phyloP scores from a whole-genome alignment of 2,329 filamentous ascomycete genomes.

The Ophioceras dolichostomum region DNA sequence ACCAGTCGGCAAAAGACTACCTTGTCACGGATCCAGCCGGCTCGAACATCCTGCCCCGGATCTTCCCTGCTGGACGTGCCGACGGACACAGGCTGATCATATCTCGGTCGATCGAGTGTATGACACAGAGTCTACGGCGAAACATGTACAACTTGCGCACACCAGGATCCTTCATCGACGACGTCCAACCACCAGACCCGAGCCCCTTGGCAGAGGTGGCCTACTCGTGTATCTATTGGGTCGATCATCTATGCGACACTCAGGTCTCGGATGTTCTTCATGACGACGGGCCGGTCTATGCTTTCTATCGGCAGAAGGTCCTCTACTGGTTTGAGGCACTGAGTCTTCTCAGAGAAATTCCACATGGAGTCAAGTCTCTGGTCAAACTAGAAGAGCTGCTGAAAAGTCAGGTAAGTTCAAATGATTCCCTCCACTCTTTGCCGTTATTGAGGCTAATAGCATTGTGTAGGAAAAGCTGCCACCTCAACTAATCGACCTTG shows the following conservation, averaged over 20 bases:
- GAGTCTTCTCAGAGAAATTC: conserved; percentile 21
- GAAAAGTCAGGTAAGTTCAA: no score
- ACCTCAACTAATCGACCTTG: no score
- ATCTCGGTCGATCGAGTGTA: conserved; percentile 17
- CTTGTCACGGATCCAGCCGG: no score
- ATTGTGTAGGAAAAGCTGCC: no score
- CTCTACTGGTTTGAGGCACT: conserved; percentile 32
- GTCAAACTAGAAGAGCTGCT: no score
- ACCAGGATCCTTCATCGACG: conserved; percentile 11
- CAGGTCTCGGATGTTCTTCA: conserved; percentile 5
- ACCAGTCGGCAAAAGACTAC: conserved; percentile 31
- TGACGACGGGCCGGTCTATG: conserved; percentile 12
- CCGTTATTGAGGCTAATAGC: no score
- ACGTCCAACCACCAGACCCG: conserved; percentile 8
- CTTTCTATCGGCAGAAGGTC: conserved; percentile 21
- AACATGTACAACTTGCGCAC: conserved; percentile 20
- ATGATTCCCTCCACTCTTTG: no score
- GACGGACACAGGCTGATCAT: conserved; percentile 19
- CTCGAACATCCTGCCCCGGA: conserved; percentile 5
- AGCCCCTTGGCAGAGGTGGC: conserved; percentile 14
- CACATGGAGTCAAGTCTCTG: no score
- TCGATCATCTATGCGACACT: conserved; percentile 15
- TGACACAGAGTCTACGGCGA: conserved; percentile 16
- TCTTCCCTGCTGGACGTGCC: conserved; percentile 16
- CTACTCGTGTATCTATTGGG: conserved; percentile 22